Evolutionary conservation across 306 rosid species (phyloP), one percentile per base, ranked within the genome.

Genomic region (Cicer judaicum): DNA sequence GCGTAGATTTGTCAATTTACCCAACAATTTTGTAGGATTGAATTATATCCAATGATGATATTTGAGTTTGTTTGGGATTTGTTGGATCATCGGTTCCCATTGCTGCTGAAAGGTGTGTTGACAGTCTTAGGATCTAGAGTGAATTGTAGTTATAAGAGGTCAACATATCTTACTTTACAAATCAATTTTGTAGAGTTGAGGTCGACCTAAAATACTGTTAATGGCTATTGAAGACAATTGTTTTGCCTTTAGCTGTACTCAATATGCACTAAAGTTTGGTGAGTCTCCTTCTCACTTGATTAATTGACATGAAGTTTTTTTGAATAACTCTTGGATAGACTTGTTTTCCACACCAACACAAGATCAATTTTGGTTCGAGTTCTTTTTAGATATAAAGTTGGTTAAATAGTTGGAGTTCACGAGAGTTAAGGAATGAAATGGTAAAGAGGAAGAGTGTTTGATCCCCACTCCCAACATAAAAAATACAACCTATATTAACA

Each of bases 201-300:
- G 24, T 57, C 11, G 15, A 24, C 4, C 4, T 19, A 19, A 9
- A 21, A 5, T 56, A 2, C 21, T 8, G 39, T 36, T 10, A 56
- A 7, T 44, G 11, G 46, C 15, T 73, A 16, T 72, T 5, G 6
- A 42, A 54, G 54, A 16, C 16, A 42, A 29, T 29, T 40, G 9
- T 3, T 71, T 69, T 19, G n/a, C 16, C 53, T 44, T 71, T 38
- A 61, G n/a, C 38, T 47, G 18, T 75, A 2, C 63, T 48, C 10
- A 5, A 18, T 5, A 11, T 39, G 11, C 72, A 13, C 21, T 29
- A 54, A 21, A 0, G 56, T 24, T 42, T 74, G 10, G 19, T 29
- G 21, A 44, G 4, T 48, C 61, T 15, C 14, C 24, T 36, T 46
- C 14, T 14, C 6, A 11, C 19, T 43, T 66, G 55, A 18, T 21